These are phyloP conservation scores for Globisporangium perplexum DNA, from an alignment of 352 stramenopile genomes.

Conservation along the genomic window DNA sequence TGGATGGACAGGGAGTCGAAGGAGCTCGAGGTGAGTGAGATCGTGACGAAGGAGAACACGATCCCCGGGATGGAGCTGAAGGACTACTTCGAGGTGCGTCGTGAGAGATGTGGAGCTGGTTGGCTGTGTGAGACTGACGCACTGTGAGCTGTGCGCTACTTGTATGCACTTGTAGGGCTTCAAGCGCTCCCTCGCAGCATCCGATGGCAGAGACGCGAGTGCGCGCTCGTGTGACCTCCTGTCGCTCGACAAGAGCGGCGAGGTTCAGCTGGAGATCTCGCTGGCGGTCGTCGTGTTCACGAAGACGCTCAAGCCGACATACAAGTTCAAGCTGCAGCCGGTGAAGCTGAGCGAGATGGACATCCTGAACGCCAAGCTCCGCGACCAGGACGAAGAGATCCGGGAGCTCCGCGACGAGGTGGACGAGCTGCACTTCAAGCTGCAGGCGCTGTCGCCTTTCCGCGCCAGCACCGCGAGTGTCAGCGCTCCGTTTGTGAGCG, in stretches of 20 bases:
- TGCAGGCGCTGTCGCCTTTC: not conserved
- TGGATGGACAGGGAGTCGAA: slow-evolving; percentile 6
- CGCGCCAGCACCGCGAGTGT: too few relatives aligned
- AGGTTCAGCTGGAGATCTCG: slow-evolving; percentile 1
- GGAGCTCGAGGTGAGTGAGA: slow-evolving; percentile 6
- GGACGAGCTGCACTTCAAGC: not conserved
- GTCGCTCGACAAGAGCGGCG: not conserved
- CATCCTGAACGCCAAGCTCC: slow-evolving; percentile 4
- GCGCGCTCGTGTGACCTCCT: slow-evolving; percentile 1
- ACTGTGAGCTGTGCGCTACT: not conserved
- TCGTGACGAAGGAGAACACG: slow-evolving; percentile 2
- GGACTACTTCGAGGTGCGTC: slow-evolving; percentile 9
- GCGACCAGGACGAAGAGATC: slow-evolving; percentile 10
- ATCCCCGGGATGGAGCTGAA: slow-evolving; percentile 7
- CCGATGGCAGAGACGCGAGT: not conserved
- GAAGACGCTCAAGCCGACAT: slow-evolving; percentile 6
- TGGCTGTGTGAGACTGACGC: not conserved
- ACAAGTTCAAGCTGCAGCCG: slow-evolving; percentile 2
- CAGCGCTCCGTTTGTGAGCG: too few relatives aligned
- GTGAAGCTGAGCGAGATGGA: slow-evolving; percentile 12
- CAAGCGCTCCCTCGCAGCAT: slow-evolving; percentile 1
- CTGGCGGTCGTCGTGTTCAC: slow-evolving; percentile 1
- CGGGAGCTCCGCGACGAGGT: slow-evolving; percentile 4
- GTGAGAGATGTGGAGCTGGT: not conserved
- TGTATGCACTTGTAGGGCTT: not conserved